These are phyloP conservation scores for Xylaria bambusicola DNA, from an alignment of 495 filamentous ascomycete species.

Conservation along the genomic window DNA sequence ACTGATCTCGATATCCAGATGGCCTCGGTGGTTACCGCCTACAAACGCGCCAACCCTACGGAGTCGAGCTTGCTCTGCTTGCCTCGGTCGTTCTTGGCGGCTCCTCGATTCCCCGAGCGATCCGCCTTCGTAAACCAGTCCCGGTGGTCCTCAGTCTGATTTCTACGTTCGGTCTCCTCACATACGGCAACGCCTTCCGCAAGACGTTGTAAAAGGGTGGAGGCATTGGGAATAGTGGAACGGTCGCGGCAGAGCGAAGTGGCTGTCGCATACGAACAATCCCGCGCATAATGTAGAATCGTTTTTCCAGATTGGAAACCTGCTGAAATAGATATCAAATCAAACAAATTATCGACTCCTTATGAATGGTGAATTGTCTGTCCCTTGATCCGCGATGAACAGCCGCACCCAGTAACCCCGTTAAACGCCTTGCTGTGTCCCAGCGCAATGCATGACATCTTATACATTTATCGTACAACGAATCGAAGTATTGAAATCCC, in stretches of 20 bases:
- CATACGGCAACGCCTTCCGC: constrained; percentile 60
- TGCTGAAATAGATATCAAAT: neutral
- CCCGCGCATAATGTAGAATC: neutral
- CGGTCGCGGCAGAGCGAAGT: neutral
- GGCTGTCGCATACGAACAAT: neutral
- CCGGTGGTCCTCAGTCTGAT: constrained; percentile 70
- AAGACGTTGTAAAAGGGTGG: constrained; percentile 30
- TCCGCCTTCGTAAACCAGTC: constrained; percentile 76
- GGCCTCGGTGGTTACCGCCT: constrained; percentile 71
- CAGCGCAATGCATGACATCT: neutral
- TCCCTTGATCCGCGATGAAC: neutral
- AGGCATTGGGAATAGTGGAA: constrained; percentile 7
- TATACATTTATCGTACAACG: neutral
- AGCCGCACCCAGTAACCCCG: neutral
- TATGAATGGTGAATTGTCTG: neutral
- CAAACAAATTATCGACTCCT: neutral
- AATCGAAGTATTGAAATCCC: neutral
- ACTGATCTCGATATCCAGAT: constrained; percentile 40
- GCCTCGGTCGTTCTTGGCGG: constrained; percentile 82
- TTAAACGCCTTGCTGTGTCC: constrained; percentile 12
- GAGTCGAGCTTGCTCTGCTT: constrained; percentile 72
- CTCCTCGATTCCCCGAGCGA: constrained; percentile 77
- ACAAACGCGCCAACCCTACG: constrained; percentile 64
- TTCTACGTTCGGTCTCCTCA: constrained; percentile 59
- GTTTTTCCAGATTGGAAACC: neutral